A percentile compares a stretch with the other conserved stretches of the same genome.
phyloP scores from a whole-genome alignment of 257 asterid species.

The Eucommia ulmoides region DNA sequence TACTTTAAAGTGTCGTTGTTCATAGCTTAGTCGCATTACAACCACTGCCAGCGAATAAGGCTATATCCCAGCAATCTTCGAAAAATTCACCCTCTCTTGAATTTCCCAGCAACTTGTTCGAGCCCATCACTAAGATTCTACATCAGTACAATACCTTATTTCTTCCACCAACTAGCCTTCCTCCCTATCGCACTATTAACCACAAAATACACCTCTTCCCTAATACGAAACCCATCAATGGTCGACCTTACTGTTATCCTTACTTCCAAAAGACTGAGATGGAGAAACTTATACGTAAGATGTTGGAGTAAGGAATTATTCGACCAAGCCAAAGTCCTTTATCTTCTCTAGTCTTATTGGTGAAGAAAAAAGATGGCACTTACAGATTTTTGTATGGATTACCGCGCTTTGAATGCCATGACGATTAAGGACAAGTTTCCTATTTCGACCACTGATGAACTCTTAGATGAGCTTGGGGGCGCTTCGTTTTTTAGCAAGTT shows the following conservation, averaged over 20 bases:
- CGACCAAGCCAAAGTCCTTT: not conserved
- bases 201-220: not conserved
- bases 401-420: not conserved
- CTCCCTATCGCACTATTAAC: not conserved
- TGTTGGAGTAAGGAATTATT: not conserved
- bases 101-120: too few species aligned
- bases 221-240: not conserved
- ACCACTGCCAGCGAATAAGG: not conserved
- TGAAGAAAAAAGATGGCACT: not conserved
- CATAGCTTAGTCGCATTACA: not conserved
- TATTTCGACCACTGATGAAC: not conserved
- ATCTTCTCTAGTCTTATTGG: not conserved
- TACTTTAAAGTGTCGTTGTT: not conserved
- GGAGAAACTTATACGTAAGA: not conserved
- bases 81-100: not conserved
- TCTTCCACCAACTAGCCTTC: not conserved
- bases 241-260: not conserved
- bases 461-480: not conserved
- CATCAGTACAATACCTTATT: not conserved
- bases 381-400: not conserved
- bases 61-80: not conserved
- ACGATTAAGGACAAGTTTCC: not conserved
- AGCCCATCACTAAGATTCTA: not conserved
- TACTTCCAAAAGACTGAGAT: not conserved
- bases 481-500: not conserved